Percentiles rank a stretch among this genome's conserved stretches.
Evolutionary conservation across 2,329 filamentous ascomycete genomes (phyloP).

Genomic region (Mariannaea sp.): DNA sequence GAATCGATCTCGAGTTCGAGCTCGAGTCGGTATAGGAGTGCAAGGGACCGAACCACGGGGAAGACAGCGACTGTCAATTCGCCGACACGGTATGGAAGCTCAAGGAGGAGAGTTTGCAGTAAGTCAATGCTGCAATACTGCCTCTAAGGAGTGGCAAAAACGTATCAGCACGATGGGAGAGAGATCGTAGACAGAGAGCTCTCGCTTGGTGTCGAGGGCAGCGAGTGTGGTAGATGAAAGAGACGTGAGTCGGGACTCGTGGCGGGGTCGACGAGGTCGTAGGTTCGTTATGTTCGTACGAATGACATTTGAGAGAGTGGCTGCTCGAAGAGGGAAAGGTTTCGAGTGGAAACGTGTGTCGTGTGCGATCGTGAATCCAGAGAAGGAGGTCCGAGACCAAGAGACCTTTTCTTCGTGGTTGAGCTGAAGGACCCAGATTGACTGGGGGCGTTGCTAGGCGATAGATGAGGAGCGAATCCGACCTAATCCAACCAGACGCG

Average conservation of each 20-base stretch:
- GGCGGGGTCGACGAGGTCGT: constrained; percentile 36
- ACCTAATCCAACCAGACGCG: constrained; percentile 12
- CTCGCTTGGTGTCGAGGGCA: constrained; percentile 22
- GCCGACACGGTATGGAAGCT: constrained; percentile 29
- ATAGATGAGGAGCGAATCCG: constrained; percentile 31
- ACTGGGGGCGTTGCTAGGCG: constrained; percentile 37
- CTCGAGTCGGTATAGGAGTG: constrained; percentile 26
- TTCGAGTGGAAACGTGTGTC: constrained; percentile 13
- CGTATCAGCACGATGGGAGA: constrained; percentile 21
- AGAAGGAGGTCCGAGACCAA: neutral
- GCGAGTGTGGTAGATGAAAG: constrained; percentile 25
- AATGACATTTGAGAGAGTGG: constrained; percentile 40
- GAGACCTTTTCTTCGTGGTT: constrained; percentile 21
- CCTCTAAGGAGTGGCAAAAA: constrained; percentile 15
- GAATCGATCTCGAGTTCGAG: constrained; percentile 18
- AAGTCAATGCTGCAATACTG: constrained; percentile 43
- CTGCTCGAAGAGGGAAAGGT: constrained; percentile 18
- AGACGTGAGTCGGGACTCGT: constrained; percentile 24
- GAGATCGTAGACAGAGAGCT: neutral
- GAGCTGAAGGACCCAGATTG: constrained; percentile 24
- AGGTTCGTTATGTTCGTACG: constrained; percentile 41
- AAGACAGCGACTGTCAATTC: constrained; percentile 36
- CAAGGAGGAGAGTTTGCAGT: constrained; percentile 34
- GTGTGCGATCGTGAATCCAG: constrained; percentile 3
- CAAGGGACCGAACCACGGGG: constrained; percentile 27